These are phyloP conservation scores for Epipyxis sp. DNA, from an alignment of 108 stramenopile species.

Conservation along the genomic window DNA sequence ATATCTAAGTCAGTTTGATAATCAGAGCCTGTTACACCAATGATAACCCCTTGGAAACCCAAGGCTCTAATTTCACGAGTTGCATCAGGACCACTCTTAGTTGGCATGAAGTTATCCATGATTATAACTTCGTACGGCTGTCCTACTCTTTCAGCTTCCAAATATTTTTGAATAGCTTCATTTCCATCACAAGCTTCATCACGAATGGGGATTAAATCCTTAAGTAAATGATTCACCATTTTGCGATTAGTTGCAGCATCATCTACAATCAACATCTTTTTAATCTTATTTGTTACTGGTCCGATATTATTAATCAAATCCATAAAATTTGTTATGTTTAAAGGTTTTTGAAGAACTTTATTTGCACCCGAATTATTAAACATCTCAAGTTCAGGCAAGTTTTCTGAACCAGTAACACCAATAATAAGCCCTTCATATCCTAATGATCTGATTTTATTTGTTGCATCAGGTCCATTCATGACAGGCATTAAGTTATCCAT, in stretches of 20 bases:
- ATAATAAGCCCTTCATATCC: slow-evolving; percentile 20
- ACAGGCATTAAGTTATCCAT: slow-evolving; percentile 8
- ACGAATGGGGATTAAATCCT: no score
- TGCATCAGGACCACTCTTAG: not conserved
- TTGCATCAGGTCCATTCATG: slow-evolving; percentile 2
- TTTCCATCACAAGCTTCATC: not conserved
- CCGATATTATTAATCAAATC: not conserved
- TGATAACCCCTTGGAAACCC: slow-evolving; percentile 4
- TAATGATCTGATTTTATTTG: not conserved
- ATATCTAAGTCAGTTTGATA: no score
- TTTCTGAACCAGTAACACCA: not conserved
- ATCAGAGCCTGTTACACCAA: slow-evolving; percentile 4
- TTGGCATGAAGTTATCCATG: slow-evolving; percentile 14
- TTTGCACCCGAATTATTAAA: not conserved
- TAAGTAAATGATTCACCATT: no score
- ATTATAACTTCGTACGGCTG: not conserved
- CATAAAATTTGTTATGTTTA: not conserved
- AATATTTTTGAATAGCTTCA: not conserved
- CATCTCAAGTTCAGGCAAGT: not conserved
- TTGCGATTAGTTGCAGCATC: no score
- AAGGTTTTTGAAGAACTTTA: not conserved
- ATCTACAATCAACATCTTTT: no score
- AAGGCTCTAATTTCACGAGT: not conserved
- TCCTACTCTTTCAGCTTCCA: not conserved
- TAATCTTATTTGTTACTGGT: no score